Base-by-base conservation (phyloP, 176 grass and related monocot species). In the Avena atlantica region DNA sequence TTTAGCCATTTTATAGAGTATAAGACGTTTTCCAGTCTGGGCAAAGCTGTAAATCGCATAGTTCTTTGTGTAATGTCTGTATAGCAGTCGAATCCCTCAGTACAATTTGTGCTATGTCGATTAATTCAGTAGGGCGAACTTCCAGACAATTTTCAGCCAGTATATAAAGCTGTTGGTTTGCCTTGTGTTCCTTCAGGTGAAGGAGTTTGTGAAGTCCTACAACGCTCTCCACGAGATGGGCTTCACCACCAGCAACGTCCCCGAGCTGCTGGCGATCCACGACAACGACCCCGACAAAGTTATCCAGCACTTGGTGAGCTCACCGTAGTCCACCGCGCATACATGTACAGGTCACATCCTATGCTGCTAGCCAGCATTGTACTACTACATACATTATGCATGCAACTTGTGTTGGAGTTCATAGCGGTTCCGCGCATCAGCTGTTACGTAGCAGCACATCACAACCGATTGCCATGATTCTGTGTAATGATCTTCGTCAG, bases 171-270 rank as follows among this genome's bases (percentile, higher is more conserved):
- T 31, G 23, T 1, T 76, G 14, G 24, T 48, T 48, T 34, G 8
- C 44, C 27, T 45, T 84, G 25, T 89, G 36, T 58, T 10, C 87
- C 23, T 40, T 9, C 89, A 98, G 97, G 97, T 99, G 67, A 88
- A 93, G n/a, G 97, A 99, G 84, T 98, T 98, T 78, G 97, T 98
- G 89, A 98, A 98, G 82, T 93, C 94, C 20, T 98, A 94, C 77
- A 96, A 93, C 45, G 65, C 84, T 83, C 88, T 98, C 87, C 94
- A 91, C 40, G 97, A 98, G 85, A 98, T 98, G 97, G 97, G 97
- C 14, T 99, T 99, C 92, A 87, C 97, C 6, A 90, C 94, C 0
- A 60, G 87, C 27, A 96, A 93, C 81, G 97, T 96, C 13, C 89
- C 97, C 2, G 97, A 99, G 78, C 48, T 92, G 71, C 86, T 99